A percentile compares a stretch with the other conserved stretches of the same genome.
phyloP scores from a whole-genome alignment of 305 asterid genomes.

The Fraxinus angustifolia region DNA sequence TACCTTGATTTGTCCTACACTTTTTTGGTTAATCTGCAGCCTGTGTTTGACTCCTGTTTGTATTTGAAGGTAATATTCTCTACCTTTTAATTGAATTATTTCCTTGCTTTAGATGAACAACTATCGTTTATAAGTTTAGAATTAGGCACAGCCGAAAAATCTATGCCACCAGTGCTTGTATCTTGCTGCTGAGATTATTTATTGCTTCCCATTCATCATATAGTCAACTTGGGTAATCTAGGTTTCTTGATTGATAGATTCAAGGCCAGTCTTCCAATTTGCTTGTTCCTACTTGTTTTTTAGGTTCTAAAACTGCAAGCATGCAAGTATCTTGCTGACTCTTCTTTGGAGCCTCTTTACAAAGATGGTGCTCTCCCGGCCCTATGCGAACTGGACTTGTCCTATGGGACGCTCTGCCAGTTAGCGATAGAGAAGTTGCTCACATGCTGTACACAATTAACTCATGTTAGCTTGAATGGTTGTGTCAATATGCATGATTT shows the following conservation, averaged over 20 bases:
- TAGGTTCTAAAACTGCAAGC: constrained; percentile 98
- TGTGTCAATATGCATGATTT: constrained; percentile 89
- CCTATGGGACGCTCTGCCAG: constrained; percentile 88
- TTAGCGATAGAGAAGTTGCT: constrained; percentile 88
- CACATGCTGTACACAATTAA: constrained; percentile 78
- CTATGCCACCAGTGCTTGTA: background rate
- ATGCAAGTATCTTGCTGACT: constrained; percentile 82
- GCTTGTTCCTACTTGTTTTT: background rate
- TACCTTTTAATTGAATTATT: background rate
- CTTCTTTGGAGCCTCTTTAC: constrained; percentile 85
- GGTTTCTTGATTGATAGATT: background rate
- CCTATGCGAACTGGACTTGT: constrained; percentile 79
- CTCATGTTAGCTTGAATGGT: constrained; percentile 94
- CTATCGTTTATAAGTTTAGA: background rate
- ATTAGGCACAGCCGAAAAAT: background rate
- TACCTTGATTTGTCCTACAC: constrained; percentile 90
- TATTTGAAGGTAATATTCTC: constrained; percentile 58
- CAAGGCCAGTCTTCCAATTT: background rate
- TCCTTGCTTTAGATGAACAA: background rate
- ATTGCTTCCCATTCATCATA: background rate
- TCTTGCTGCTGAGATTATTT: background rate
- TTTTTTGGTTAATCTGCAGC: constrained; percentile 76
- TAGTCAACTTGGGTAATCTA: background rate
- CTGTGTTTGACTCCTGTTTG: constrained; percentile 72
- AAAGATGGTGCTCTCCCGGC: constrained; percentile 82